Evolutionary conservation across 2,329 filamentous ascomycete genomes (phyloP), one percentile per base, ranked within the genome.

Genomic region (Fusarium caatingaense): DNA sequence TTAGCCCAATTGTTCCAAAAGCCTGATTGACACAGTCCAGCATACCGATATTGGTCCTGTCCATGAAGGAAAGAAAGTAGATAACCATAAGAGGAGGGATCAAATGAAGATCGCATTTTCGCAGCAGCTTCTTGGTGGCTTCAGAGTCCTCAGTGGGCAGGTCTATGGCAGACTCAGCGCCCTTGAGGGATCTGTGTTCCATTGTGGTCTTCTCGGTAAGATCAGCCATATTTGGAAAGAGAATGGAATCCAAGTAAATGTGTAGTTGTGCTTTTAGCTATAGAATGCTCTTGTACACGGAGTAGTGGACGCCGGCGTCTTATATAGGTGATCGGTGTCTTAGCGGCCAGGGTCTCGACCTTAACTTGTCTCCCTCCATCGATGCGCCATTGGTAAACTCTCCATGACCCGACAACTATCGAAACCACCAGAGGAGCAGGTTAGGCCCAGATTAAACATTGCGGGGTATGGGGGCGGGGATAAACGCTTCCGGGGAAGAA

Each of bases 31-130:
- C 1, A 4, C 0, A 8, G 8, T 6, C 2, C n/a, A 1, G 20
- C 56, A 21, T 46, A 62, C 74, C 74, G 1, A 76, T 76, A 15
- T 76, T 76, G 3, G 74, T 73, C 7, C 74, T 66, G 30, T 74
- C 73, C 57, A 76, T 75, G 42, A 74, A 76, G 0, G 74, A 76
- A 0, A 76, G 56, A 1, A 76, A 61, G 32, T 69, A 76, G 0
- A 70, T 21, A 72, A 79, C 72, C n/a, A 55, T 66, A 2, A 69
- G 40, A 0, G 44, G 60, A 1, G 66, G 89, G 83, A 84, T 82
- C 65, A 91, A 89, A 53, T 86, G 89, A 76, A 91, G 92, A 88
- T 93, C 78, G 87, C 91, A 73, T 93, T 93, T 79, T 89, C 91
- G 80, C 6, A 63, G 6, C 1, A 62, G 56, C 20, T 62, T 61